These are phyloP conservation scores for Dendrobium catenatum DNA, from an alignment of 106 monocot species.

Conservation along the genomic window DNA sequence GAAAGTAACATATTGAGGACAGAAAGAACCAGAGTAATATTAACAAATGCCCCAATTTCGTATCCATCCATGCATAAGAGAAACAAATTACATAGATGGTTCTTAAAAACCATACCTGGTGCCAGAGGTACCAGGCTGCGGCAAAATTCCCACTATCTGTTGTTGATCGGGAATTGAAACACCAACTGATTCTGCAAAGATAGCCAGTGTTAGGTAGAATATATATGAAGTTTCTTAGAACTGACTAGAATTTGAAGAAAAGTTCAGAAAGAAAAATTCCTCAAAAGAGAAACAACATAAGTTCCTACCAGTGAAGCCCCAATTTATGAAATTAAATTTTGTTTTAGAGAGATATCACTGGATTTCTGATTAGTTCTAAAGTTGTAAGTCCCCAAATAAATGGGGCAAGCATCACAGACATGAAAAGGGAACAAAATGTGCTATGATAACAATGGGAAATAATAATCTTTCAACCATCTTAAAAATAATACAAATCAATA, in stretches of 20 bases:
- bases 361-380: not conserved
- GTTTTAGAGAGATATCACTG: not conserved
- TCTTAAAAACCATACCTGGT: slow-evolving; percentile 43
- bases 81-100: not conserved
- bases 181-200: slow-evolving; percentile 56
- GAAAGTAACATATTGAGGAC: not conserved
- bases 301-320: not conserved
- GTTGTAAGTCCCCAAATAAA: not conserved
- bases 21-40: not conserved
- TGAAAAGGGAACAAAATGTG: not conserved
- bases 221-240: not conserved
- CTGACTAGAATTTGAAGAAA: not conserved
- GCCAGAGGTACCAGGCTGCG: slow-evolving; percentile 70
- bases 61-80: not conserved
- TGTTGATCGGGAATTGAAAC: slow-evolving; percentile 46
- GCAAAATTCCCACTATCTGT: slow-evolving; percentile 80
- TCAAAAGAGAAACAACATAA: not conserved
- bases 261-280: not conserved
- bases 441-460: not conserved
- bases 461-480: not conserved
- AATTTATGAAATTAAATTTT: not conserved
- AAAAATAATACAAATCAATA: not conserved
- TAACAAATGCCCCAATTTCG: not conserved
- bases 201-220: not conserved
- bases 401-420: not conserved